Conservation (phyloP, 2,329 filamentous ascomycete species). For the Daldinia sp. region DNA sequence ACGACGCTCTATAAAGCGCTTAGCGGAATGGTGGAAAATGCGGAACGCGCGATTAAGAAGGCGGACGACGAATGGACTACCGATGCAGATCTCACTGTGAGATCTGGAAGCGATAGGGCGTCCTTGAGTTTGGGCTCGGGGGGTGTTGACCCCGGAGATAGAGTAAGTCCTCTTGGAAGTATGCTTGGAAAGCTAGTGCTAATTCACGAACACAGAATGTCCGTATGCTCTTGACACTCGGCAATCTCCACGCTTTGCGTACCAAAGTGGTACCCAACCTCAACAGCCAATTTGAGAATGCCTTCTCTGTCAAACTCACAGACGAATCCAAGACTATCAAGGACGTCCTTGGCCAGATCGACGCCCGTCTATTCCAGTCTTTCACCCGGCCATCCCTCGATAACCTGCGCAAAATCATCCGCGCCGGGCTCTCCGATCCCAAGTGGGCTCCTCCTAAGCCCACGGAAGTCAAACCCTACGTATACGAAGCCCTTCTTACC, state of each 20-base stretch:
- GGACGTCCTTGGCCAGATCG: constrained; percentile 90
- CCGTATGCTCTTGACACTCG: constrained; percentile 91
- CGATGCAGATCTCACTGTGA: constrained; percentile 54
- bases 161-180: constrained; percentile 53
- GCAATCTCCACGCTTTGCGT: constrained; percentile 86
- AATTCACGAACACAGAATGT: constrained; percentile 69
- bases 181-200: constrained; percentile 25
- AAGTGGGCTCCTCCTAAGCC: constrained; percentile 78
- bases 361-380: constrained; percentile 87
- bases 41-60: constrained; percentile 75
- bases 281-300: constrained; percentile 91
- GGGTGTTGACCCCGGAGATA: constrained; percentile 63
- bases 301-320: constrained; percentile 92
- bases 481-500: constrained; percentile 84
- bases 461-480: constrained; percentile 81
- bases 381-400: constrained; percentile 84
- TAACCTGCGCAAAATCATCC: constrained; percentile 73
- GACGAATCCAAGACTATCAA: constrained; percentile 93
- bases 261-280: constrained; percentile 84
- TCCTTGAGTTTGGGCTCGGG: constrained; percentile 53
- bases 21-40: constrained; percentile 96
- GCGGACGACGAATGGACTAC: constrained; percentile 69
- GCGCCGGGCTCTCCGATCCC: constrained; percentile 73
- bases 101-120: constrained; percentile 44
- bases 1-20: constrained; percentile 92